phyloP scores from a whole-genome alignment of 2,329 filamentous ascomycete species.

The Ambrosiella xylebori region DNA sequence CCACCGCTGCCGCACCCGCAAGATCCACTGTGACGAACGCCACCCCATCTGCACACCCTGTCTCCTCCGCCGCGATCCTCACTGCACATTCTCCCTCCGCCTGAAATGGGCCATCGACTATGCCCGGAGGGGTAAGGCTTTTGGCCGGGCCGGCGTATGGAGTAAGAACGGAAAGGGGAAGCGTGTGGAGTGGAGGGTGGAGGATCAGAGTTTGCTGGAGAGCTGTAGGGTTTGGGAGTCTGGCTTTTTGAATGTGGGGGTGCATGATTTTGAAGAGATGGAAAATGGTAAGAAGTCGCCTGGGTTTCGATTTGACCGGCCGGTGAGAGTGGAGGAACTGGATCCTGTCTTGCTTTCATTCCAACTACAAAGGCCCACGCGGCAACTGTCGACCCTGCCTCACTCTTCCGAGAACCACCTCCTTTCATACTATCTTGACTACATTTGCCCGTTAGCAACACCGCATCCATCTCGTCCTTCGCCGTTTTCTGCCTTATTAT shows the following conservation, averaged over 20 bases:
- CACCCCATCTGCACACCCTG: constrained; percentile 15
- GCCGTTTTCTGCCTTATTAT: constrained; percentile 13
- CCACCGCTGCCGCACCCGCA: constrained; percentile 16
- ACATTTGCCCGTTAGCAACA: constrained; percentile 13
- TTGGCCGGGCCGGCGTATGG: constrained; percentile 19
- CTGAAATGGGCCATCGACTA: constrained; percentile 20
- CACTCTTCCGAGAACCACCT: constrained; percentile 9
- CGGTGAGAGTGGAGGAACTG: not conserved
- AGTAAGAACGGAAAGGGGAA: constrained; percentile 14
- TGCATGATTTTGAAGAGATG: not conserved
- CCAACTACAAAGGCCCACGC: not conserved
- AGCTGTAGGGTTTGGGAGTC: not conserved
- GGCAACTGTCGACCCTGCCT: not conserved
- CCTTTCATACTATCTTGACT: constrained; percentile 13
- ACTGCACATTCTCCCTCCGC: constrained; percentile 10
- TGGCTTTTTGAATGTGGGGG: not conserved
- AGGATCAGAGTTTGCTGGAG: not conserved
- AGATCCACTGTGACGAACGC: constrained; percentile 16
- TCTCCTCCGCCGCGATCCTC: constrained; percentile 14
- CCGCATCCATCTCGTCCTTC: constrained; percentile 11
- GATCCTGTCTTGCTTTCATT: not conserved
- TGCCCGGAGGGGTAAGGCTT: constrained; percentile 16
- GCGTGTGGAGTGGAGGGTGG: not conserved
- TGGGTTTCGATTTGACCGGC: not conserved
- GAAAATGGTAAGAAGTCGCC: not conserved